Evolutionary conservation across 306 rosid genomes (phyloP).

Genomic region (Inga laurina): DNA sequence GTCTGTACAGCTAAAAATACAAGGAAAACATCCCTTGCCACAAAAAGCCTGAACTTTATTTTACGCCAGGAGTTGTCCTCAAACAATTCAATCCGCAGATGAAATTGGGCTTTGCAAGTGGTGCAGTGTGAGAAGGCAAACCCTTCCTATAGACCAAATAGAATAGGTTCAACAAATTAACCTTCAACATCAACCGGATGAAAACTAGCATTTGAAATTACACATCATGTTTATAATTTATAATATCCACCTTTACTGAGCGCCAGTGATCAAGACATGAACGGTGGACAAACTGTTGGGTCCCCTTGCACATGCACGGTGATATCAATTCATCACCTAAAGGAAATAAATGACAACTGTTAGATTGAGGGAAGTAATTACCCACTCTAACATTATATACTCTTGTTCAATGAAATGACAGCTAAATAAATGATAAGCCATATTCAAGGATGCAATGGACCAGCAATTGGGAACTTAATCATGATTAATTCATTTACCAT

Average conservation of each 20-base stretch:
- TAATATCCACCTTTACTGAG: constrained; percentile 72
- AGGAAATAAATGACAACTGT: constrained; percentile 32
- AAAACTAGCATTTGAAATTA: constrained; percentile 25
- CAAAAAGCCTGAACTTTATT: constrained; percentile 84
- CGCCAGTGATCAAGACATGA: constrained; percentile 99
- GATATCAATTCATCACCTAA: constrained; percentile 91
- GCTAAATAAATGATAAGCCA: background rate
- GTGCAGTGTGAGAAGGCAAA: constrained; percentile 99
- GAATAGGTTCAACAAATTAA: constrained; percentile 18
- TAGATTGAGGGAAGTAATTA: constrained; percentile 21
- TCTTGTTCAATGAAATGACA: constrained; percentile 20
- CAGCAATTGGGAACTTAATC: background rate
- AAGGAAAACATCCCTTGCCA: constrained; percentile 97
- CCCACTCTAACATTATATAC: constrained; percentile 1
- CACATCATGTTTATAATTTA: constrained; percentile 19
- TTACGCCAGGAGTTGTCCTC: constrained; percentile 94
- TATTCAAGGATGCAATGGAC: background rate
- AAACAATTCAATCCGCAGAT: constrained; percentile 69
- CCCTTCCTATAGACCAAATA: constrained; percentile 67
- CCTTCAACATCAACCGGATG: constrained; percentile 26
- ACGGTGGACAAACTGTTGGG: constrained; percentile 99
- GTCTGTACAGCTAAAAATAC: constrained; percentile 96
- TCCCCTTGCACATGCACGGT: constrained; percentile 99
- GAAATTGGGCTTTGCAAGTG: constrained; percentile 98
- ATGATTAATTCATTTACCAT: background rate